phyloP scores from a whole-genome alignment of 441 rosid species.

The Erodium texanum region DNA sequence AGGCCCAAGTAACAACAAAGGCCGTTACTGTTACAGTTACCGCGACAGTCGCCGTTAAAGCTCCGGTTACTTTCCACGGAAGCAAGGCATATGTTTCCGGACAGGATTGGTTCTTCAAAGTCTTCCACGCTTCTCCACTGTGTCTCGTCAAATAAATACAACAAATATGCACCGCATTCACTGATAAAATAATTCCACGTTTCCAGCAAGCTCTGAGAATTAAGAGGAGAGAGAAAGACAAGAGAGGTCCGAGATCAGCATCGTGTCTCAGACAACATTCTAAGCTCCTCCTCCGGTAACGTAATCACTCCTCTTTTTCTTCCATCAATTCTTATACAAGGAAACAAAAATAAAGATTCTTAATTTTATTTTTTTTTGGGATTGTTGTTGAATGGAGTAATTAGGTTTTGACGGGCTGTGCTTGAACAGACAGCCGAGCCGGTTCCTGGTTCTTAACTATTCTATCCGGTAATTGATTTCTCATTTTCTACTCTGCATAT shows the following conservation, averaged over 20 bases:
- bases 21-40: background rate
- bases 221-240: background rate
- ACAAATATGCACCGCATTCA: background rate
- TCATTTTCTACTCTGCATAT: background rate
- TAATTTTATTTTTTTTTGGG: background rate
- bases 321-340: background rate
- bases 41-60: background rate
- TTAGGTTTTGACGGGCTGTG: background rate
- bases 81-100: background rate
- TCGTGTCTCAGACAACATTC: background rate
- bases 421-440: background rate
- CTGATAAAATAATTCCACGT: background rate
- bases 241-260: background rate
- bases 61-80: background rate
- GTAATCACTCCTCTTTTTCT: background rate
- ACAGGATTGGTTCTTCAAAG: background rate
- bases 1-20: too few species aligned
- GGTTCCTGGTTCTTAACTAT: background rate
- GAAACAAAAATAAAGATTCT: background rate
- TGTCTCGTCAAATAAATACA: background rate
- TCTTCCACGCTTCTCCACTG: background rate
- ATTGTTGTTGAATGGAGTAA: background rate
- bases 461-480: constrained; percentile 1
- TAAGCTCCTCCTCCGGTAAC: background rate
- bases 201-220: background rate